Conservation (phyloP, 1,284 basidiomycete species). For the Ustilago bromivora region DNA sequence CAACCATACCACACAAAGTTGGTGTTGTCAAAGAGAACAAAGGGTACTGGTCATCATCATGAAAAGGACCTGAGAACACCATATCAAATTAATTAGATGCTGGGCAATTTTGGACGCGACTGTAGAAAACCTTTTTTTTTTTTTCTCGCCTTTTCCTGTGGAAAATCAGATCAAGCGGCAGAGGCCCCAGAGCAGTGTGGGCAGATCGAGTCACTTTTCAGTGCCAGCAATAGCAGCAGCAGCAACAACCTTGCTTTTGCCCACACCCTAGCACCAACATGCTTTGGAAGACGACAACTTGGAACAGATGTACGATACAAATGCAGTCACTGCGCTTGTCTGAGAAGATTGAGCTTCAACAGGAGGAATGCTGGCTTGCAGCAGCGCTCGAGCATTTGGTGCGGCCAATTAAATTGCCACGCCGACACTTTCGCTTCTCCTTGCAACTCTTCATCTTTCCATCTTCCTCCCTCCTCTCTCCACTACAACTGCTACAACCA, state of each 20-base stretch:
- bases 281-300: no score
- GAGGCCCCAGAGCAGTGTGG: constrained; percentile 16
- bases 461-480: neutral
- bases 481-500: neutral
- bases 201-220: constrained; percentile 34
- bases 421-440: constrained; percentile 1
- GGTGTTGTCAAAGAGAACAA: no score
- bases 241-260: no score
- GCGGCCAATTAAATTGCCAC: neutral
- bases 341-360: no score
- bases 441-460: neutral
- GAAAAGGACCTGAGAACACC: no score
- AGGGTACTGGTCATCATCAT: no score
- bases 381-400: constrained; percentile 1
- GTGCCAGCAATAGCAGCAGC: neutral
- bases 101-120: no score
- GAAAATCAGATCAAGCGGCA: neutral
- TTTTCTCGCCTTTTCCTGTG: neutral
- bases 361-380: neutral
- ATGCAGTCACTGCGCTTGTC: no score
- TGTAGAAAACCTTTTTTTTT: constrained; percentile 3
- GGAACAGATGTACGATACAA: no score
- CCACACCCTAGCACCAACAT: no score
- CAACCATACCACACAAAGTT: no score
- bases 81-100: no score